Base-by-base conservation (phyloP, 176 grass and related monocot species). In the Zizania latifolia region DNA sequence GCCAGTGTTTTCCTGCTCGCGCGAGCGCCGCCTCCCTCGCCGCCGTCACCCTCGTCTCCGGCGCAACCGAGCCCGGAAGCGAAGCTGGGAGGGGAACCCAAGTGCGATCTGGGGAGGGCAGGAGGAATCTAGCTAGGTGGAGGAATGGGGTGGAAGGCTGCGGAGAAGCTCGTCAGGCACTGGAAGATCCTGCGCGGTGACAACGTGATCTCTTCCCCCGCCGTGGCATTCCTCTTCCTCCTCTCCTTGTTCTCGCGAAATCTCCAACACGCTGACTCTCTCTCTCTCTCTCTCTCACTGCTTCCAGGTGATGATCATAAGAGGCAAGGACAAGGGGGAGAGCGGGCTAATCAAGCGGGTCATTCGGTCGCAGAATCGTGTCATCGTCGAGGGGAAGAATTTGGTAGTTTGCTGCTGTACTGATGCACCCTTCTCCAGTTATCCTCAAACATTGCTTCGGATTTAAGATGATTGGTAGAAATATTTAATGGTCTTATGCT, bases 321-420 rank as follows among this genome's bases (percentile, higher is more conserved):
- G 90, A 73, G 93, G 93, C 67, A 91, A 90, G 44, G 85, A 93
- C 62, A 93, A 89, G 53, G 90, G 93, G 51, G 90, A 97, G 76
- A 77, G 68, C 9, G 85, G 90, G 31, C 43, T 84, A 12, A 97
- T 93, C 87, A 97, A 97, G 78, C 85, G 90, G 14, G 93, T 97
- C 30, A 93, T 97, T 51, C 82, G 83, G 59, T 97, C 94, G 35
- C 88, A 93, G 81, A 97, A 97, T 63, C 86, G 88, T 34, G 88
- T 93, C 74, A 97, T 93, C 21, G 86, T 97, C 33, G 90, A 97
- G 62, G 88, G 94, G 46, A 97, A 97, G 78, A 97, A 97, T 74
- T 58, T 97, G 93, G 93, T 97, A 76, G 41, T 77, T 61, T 55
- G 34, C 4, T 30, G 29, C 8, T 51, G 2, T 10, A 4, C 4